Evolutionary conservation across 192 early-diverging fungal genomes (phyloP), one percentile per base, ranked within the genome.

Genomic region (Backusella mclennaniae): DNA sequence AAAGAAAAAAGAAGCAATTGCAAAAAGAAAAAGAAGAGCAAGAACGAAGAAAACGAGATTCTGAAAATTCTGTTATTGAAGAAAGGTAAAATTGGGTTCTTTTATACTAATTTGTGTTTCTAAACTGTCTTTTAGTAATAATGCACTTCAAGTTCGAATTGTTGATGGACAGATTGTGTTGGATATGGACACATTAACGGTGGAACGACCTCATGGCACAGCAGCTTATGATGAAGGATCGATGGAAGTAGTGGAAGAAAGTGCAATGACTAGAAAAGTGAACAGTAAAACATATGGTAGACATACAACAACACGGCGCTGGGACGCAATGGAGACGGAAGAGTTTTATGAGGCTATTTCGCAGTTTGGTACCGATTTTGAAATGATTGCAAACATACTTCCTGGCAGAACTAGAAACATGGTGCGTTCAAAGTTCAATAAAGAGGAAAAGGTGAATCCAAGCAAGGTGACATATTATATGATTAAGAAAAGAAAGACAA

Each of bases 361-460:
- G 19, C 76, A 80, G 14, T 83, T 75, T 76, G 82, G 82, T 11
- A 83, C 82, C 17, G 82, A 83, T 72, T 83, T 83, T 35, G 74
- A 83, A 44, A 83, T 80, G 76, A 77, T 83, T 17, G 53, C 78
- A 26, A 69, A 44, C 0, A 19, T 83, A 19, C 35, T 83, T 4
- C 78, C 78, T 12, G 70, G 63, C 11, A 39, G 82, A 56, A 74
- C 72, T 14, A 52, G 82, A 31, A 63, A 26, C n/a, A 75, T 80
- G 35, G 41, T 83, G 23, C 77, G 77, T 26, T n/a, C 77, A 29
- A 83, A 83, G 36, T 83, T 73, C 52, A 79, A 66, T 42, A 52
- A 70, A 12, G 82, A 83, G 21, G 82, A 83, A 67, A 49, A 67
- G 21, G 35, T 36, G 7, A 70, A 76, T 63, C 82, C 76, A n/a